Percentiles rank a stretch among this genome's conserved stretches.
These are phyloP conservation scores for Cutaneotrichosporon daszewskae DNA, from an alignment of 1,284 basidiomycete genomes.

Conservation along the genomic window DNA sequence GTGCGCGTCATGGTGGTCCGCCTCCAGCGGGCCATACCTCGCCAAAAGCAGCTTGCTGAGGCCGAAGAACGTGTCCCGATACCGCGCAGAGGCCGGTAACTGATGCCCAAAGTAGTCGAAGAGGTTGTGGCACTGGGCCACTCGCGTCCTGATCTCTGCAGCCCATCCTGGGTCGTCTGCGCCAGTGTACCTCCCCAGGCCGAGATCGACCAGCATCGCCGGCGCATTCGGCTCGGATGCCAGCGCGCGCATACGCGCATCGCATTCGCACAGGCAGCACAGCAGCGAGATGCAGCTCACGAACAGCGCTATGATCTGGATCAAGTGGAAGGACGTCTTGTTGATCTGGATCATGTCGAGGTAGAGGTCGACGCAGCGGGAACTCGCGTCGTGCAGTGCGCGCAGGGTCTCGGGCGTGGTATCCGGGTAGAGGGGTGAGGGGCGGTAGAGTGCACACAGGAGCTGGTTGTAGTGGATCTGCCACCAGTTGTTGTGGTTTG, in stretches of 20 bases:
- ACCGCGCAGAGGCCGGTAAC: constrained; percentile 22
- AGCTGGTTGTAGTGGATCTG: constrained; percentile 27
- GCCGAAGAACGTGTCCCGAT: constrained; percentile 22
- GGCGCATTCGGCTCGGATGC: neutral
- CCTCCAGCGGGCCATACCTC: constrained; percentile 16
- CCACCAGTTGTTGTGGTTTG: constrained; percentile 24
- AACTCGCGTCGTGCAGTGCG: constrained; percentile 22
- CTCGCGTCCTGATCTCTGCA: constrained; percentile 20
- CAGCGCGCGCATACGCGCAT: constrained; percentile 18
- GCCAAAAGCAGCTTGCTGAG: constrained; percentile 20
- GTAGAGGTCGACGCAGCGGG: constrained; percentile 26
- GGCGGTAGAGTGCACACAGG: constrained; percentile 28
- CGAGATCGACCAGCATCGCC: constrained; percentile 9
- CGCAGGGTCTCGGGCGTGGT: constrained; percentile 21
- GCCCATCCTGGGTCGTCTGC: constrained; percentile 19
- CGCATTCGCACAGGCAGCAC: constrained; percentile 32
- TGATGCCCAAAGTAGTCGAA: constrained; percentile 27
- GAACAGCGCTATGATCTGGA: constrained; percentile 29
- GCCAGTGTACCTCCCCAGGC: constrained; percentile 9
- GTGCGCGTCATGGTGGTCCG: neutral
- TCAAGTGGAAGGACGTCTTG: constrained; percentile 28
- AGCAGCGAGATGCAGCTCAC: constrained; percentile 29
- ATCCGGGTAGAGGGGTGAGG: constrained; percentile 26
- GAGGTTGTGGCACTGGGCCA: constrained; percentile 25
- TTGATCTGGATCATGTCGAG: constrained; percentile 24